Evolutionary conservation across 306 rosid genomes (phyloP).

Genomic region (Alnus glutinosa): DNA sequence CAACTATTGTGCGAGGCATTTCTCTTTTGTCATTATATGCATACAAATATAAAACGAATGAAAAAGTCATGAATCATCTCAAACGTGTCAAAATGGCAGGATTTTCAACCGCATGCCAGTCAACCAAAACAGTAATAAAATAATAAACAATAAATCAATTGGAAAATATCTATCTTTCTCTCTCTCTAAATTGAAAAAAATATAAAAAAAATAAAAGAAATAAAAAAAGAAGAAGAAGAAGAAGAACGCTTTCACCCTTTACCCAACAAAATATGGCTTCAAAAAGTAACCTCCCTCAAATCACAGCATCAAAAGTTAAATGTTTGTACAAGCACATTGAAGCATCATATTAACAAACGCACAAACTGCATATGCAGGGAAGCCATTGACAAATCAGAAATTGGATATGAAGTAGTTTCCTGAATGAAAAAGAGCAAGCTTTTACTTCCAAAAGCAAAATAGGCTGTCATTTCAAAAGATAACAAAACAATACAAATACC

Average conservation of each 20-base stretch:
- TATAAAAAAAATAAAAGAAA: background rate
- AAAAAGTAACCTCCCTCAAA: background rate
- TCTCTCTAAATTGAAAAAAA: background rate
- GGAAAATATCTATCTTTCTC: background rate
- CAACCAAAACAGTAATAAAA: background rate
- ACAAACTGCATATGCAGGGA: background rate
- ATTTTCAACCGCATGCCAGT: background rate
- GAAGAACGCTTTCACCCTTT: background rate
- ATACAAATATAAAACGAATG: background rate
- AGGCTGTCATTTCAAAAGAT: too few species aligned
- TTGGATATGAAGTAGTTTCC: too few species aligned
- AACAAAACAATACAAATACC: constrained; percentile 9
- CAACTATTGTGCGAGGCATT: too few species aligned
- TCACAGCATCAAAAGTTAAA: background rate
- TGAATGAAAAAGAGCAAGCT: background rate
- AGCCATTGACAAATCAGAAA: background rate
- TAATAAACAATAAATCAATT: background rate
- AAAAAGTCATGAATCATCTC: background rate
- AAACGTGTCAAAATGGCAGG: constrained; percentile 4
- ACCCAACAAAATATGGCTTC: background rate
- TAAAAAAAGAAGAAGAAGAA: background rate
- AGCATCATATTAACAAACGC: background rate
- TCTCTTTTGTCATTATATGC: too few species aligned
- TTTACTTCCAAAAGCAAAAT: background rate
- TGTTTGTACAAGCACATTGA: too few species aligned